phyloP scores from a whole-genome alignment of 768 basidiomycete species.

The Suillus subaureus region DNA sequence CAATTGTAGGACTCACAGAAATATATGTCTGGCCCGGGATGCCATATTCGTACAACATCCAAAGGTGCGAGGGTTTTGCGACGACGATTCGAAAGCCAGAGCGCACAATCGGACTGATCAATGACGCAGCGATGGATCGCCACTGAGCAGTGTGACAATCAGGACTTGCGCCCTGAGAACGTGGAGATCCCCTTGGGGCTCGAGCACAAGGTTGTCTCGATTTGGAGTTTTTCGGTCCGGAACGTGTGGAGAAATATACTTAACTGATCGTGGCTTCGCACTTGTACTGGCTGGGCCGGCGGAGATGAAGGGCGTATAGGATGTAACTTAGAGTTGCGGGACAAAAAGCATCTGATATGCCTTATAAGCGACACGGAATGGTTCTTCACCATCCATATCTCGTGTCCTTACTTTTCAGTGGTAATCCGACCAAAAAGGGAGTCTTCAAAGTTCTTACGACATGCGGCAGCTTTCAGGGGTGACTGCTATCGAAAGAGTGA shows the following conservation, averaged over 20 bases:
- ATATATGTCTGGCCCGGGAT: background rate
- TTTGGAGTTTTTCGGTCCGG: background rate
- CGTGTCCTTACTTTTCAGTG: background rate
- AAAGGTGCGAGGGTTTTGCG: background rate
- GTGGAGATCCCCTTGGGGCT: background rate
- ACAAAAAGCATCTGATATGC: background rate
- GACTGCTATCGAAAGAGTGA: constrained; percentile 6
- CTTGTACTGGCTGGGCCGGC: background rate
- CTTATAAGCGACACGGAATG: background rate
- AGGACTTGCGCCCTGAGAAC: constrained; percentile 1
- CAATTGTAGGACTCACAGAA: background rate
- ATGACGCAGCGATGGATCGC: constrained; percentile 5
- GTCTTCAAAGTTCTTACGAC: background rate
- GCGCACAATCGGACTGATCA: background rate
- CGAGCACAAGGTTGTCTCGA: background rate
- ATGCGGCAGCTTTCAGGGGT: background rate
- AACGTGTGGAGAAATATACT: background rate
- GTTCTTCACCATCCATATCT: background rate
- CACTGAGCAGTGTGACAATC: background rate
- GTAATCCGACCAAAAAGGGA: constrained; percentile 5
- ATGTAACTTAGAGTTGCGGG: constrained; percentile 4
- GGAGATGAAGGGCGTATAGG: background rate
- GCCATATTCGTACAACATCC: background rate
- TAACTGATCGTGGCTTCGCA: background rate
- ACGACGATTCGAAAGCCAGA: background rate